Evolutionary conservation across 371 early-diverging fungal genomes (phyloP), one percentile per base, ranked within the genome.

Genomic region (Enteropsectra breve): DNA sequence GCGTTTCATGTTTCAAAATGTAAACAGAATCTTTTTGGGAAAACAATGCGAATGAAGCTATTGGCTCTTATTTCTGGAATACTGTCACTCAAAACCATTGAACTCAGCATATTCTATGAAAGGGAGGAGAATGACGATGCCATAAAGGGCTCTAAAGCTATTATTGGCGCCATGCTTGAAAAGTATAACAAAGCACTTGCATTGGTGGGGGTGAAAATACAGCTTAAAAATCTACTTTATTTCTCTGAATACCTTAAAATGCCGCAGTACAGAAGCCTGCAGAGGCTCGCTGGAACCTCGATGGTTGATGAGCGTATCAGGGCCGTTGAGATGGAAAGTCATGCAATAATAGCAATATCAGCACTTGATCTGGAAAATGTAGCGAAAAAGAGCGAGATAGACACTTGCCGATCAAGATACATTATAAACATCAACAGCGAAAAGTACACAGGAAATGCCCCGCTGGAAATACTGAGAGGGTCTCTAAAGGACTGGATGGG

Each of bases 31-130:
- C 40, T 8, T n/a, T 11, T 11, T 38, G 8, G 40, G 11, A 38
- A 38, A 38, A 38, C 40, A 38, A 38, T n/a, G n/a, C 40, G 40
- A 38, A 38, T 38, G 40, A 38, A 38, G n/a, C 8, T 38, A n/a
- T 38, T 38, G n/a, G n/a, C n/a, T n/a, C 40, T 38, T 8, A 38
- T 8, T 38, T 38, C n/a, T 38, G n/a, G 8, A 8, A 38, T 8
- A 11, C 11, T 8, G n/a, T 11, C n/a, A 38, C 40, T 38, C n/a
- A n/a, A n/a, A 38, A n/a, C 8, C n/a, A n/a, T 38, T n/a, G n/a
- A 11, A 11, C 40, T n/a, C 8, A 11, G 8, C 8, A 38, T n/a
- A 38, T 38, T 38, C 11, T n/a, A 11, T 11, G 8, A 38, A 11
- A n/a, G n/a, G n/a, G n/a, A 38, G 40, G n/a, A 38, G 11, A n/a